These are phyloP conservation scores for Solanum dulcamara DNA, from an alignment of 257 asterid species.

Conservation along the genomic window DNA sequence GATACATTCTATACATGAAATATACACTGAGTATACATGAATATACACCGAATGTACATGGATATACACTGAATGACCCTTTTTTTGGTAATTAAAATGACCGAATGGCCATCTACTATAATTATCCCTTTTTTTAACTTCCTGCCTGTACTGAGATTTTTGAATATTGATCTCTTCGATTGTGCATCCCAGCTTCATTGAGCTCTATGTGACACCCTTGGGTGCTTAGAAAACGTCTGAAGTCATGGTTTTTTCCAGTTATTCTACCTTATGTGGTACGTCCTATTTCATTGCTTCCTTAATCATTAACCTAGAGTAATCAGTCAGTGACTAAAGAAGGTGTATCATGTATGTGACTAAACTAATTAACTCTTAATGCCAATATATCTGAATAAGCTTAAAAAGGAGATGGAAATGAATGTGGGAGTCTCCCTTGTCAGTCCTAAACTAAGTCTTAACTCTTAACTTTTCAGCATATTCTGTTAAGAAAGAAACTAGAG, in stretches of 20 bases:
- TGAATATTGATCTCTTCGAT: neutral
- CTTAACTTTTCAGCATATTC: neutral
- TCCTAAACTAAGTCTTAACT: neutral
- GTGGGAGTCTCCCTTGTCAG: neutral
- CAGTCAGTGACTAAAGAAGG: neutral
- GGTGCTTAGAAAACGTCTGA: neutral
- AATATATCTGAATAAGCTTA: neutral
- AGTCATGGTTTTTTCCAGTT: neutral
- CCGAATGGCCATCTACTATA: too few relatives aligned
- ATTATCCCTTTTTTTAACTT: too few relatives aligned
- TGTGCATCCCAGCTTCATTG: neutral
- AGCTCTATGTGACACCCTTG: neutral
- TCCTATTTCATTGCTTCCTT: neutral
- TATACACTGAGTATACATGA: too few relatives aligned
- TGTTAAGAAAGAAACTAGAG: neutral
- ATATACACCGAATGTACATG: too few relatives aligned
- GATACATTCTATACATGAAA: too few relatives aligned
- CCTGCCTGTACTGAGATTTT: neutral
- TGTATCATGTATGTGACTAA: neutral
- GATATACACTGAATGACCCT: too few relatives aligned
- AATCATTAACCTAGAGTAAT: neutral
- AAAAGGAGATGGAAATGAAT: neutral
- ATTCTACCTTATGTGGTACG: neutral
- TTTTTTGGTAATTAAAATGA: too few relatives aligned
- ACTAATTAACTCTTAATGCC: neutral